Evolutionary conservation across 805 yeast genomes (phyloP), one percentile per base, ranked within the genome.

Genomic region (Martiniozyma abietophila): DNA sequence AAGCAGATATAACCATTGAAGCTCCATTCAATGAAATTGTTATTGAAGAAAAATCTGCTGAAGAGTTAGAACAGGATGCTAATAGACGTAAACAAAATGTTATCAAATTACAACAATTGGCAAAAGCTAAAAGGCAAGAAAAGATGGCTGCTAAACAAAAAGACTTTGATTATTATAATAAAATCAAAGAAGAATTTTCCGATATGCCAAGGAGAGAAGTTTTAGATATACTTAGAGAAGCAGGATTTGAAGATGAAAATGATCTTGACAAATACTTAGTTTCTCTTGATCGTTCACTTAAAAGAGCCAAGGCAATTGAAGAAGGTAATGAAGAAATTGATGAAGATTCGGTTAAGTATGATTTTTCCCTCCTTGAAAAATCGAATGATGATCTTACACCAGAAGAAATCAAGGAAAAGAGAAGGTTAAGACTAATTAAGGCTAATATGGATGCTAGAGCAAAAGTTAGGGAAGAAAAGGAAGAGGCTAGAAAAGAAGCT

Each of bases 381-480:
- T 89, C 96, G 1, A 97, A 92, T 54, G 86, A 76, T 21, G 79
- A 88, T 41, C 65, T 92, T 24, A 67, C 69, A 25, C 85, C 80
- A 25, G 94, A 82, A 5, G 81, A 82, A 48, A 61, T 86, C 28
- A 83, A 80, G 47, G 96, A 86, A 51, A 92, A 92, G 57, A 69
- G 95, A 32, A 75, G 76, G 38, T 97, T 92, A 58, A 69, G 73
- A 45, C 66, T 92, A 20, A 63, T 82, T 59, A 84, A 85, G 49
- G 89, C 94, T 5, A 85, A 83, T 48, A 76, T 71, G 48, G 98
- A 92, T 29, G 96, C 97, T 0, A 70, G 97, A 40, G 71, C 73
- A 54, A 70, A 88, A 29, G 83, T 86, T 6, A 80, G 76, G 50
- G 80, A 74, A 39, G 94, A 83, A 43, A 89, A 86, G 48, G 71